Evolutionary conservation across 768 basidiomycete species (phyloP).

Genomic region (Pleurotus sapidus): DNA sequence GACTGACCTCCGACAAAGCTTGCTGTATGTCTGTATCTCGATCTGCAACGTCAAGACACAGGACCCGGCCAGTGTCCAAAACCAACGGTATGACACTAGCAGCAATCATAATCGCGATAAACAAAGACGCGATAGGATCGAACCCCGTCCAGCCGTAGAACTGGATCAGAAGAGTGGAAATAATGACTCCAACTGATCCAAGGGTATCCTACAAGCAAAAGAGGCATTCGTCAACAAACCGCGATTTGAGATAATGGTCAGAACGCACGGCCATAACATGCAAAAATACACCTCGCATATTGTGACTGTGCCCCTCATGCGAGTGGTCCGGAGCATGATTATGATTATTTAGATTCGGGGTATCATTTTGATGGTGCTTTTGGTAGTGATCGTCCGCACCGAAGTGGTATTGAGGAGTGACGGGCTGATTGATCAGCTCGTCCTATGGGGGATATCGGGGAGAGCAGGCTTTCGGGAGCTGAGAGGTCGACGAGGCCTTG

Average conservation of each 20-base stretch:
- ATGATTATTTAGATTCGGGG: slow-evolving; percentile 49
- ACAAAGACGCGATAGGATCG: slow-evolving; percentile 95
- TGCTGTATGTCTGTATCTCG: slow-evolving; percentile 49
- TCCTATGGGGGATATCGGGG: slow-evolving; percentile 6
- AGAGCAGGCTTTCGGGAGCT: slow-evolving; percentile 7
- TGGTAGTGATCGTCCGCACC: slow-evolving; percentile 36
- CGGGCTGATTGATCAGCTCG: slow-evolving; percentile 39
- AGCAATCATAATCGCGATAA: slow-evolving; percentile 93
- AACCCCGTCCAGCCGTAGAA: slow-evolving; percentile 99
- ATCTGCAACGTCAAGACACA: slow-evolving; percentile 82
- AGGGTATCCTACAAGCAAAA: slow-evolving; percentile 69
- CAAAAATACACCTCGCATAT: slow-evolving; percentile 98
- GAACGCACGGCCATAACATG: slow-evolving; percentile 89
- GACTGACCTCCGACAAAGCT: slow-evolving; percentile 62
- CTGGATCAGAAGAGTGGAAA: slow-evolving; percentile 93
- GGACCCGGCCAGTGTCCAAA: slow-evolving; percentile 85
- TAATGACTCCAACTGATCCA: slow-evolving; percentile 96
- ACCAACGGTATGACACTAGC: slow-evolving; percentile 96
- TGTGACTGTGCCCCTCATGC: slow-evolving; percentile 90
- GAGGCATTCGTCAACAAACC: slow-evolving; percentile 5
- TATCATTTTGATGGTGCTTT: slow-evolving; percentile 31
- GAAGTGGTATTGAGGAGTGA: slow-evolving; percentile 61
- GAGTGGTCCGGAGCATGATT: slow-evolving; percentile 37
- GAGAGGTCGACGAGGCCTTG: slow-evolving; percentile 2
- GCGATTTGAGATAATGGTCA: background rate